A percentile compares a stretch with the other conserved stretches of the same genome.
Conservation (phyloP, 2,329 filamentous ascomycete genomes). For the Sarocladium strictum region DNA sequence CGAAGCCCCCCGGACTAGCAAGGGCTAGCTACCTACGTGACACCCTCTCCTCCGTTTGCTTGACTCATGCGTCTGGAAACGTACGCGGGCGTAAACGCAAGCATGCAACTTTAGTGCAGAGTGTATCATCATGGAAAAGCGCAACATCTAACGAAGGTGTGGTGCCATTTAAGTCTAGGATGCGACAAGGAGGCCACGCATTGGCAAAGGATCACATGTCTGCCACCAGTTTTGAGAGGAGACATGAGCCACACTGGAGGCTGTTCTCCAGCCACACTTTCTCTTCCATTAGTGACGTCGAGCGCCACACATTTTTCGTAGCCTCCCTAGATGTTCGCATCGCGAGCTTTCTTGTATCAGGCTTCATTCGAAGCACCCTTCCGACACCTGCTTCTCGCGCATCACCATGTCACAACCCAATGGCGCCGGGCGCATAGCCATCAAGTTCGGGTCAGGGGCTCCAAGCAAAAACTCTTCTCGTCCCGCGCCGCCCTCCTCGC, state of each 20-base stretch:
- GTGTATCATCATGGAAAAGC: no score
- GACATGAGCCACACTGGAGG: neutral
- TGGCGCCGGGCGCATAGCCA: constrained; percentile 35
- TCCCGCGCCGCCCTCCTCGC: constrained; percentile 31
- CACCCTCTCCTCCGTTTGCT: neutral
- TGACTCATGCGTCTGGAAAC: neutral
- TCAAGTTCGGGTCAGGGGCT: constrained; percentile 35
- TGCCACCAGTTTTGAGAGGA: neutral
- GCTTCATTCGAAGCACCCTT: neutral
- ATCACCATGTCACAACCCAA: constrained; percentile 31
- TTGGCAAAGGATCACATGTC: constrained; percentile 5
- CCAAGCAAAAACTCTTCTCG: constrained; percentile 22
- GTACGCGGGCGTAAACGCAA: neutral
- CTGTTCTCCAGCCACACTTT: neutral
- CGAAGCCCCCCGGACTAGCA: neutral
- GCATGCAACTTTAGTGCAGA: neutral
- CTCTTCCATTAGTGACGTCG: neutral
- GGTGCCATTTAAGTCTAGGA: no score
- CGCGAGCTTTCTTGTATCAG: neutral
- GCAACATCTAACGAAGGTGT: no score
- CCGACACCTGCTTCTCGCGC: constrained; percentile 7
- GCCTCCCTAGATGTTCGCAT: neutral
- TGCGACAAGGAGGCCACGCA: neutral
- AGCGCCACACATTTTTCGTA: constrained; percentile 6
- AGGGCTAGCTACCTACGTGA: neutral